Evolutionary conservation across 2,329 filamentous ascomycete species (phyloP), one percentile per base, ranked within the genome.

Genomic region (Fusarium nodosum): DNA sequence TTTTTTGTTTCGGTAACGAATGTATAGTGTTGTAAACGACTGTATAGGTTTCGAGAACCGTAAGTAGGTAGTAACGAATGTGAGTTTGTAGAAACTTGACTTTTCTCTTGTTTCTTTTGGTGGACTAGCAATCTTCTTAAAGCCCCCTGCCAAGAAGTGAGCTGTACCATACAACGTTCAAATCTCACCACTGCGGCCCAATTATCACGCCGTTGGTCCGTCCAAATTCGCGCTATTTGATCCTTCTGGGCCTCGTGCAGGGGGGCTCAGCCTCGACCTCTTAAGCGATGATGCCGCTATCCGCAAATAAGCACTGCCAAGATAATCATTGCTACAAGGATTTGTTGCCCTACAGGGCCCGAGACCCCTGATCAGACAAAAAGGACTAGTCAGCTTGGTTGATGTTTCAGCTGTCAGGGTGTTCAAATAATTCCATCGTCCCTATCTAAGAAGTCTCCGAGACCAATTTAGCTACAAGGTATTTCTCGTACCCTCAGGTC

Each of bases 121-220:
- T 13, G 28, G 24, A 3, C n/a, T 20, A 20, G 2, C 11, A 18
- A 9, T 20, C 4, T 20, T 51, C 22, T 50, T 51, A 51, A 56
- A 51, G 34, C 34, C 45, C 45, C 45, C 45, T 56, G 54, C 54
- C 54, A 56, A 56, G 54, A 33, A 20, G 12, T 56, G 11, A 16
- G 26, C 45, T 31, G 42, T 38, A 33, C n/a, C 33, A 26, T 26
- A 48, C n/a, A 34, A 30, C 10, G 42, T 8, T 44, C 20, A 12
- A 11, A 15, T 42, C 41, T 42, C 24, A 42, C 41, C 34, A 33
- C 34, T 26, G 3, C 39, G 52, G 39, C n/a, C 31, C n/a, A 47
- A 36, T 30, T 38, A 15, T 36, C 22, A 36, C 24, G 31, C 52
- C 30, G 41, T 11, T 30, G n/a, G 31, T 15, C 52, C 30, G 41